These are phyloP conservation scores for Boletus sp. DNA, from an alignment of 768 basidiomycete genomes.

Conservation along the genomic window DNA sequence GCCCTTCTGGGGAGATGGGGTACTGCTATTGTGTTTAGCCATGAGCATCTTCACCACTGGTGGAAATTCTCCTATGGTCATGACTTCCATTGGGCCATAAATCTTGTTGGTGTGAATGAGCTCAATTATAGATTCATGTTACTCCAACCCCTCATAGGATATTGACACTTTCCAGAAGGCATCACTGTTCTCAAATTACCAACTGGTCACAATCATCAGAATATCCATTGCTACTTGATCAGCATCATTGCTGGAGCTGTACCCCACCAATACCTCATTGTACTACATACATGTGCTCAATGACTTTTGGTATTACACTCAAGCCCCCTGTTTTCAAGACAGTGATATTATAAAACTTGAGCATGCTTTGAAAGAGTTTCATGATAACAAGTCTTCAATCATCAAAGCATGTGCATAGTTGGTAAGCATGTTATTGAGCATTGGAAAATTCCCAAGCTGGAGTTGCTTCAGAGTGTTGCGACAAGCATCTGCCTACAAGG, in stretches of 20 bases:
- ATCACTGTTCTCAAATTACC: not conserved
- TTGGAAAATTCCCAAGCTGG: not conserved
- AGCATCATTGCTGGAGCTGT: not conserved
- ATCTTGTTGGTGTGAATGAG: not conserved
- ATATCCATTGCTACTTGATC: too few species aligned
- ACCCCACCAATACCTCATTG: not conserved
- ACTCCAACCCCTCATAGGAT: not conserved
- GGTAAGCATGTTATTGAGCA: not conserved
- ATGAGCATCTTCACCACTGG: not conserved
- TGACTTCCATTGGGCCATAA: not conserved
- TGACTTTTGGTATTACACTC: not conserved
- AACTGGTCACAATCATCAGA: not conserved
- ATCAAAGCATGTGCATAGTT: too few species aligned
- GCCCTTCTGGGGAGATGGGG: not conserved
- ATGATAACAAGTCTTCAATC: not conserved
- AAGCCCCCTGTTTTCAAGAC: not conserved
- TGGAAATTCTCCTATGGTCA: not conserved
- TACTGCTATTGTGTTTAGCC: not conserved
- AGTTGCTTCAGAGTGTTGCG: not conserved
- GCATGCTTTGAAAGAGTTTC: not conserved
- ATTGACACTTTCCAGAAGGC: not conserved
- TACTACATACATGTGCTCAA: not conserved
- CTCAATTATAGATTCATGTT: not conserved
- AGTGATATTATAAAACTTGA: not conserved
- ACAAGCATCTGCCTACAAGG: not conserved